Base-by-base conservation (phyloP, 2,329 filamentous ascomycete species). In the Nakataea oryzae region DNA sequence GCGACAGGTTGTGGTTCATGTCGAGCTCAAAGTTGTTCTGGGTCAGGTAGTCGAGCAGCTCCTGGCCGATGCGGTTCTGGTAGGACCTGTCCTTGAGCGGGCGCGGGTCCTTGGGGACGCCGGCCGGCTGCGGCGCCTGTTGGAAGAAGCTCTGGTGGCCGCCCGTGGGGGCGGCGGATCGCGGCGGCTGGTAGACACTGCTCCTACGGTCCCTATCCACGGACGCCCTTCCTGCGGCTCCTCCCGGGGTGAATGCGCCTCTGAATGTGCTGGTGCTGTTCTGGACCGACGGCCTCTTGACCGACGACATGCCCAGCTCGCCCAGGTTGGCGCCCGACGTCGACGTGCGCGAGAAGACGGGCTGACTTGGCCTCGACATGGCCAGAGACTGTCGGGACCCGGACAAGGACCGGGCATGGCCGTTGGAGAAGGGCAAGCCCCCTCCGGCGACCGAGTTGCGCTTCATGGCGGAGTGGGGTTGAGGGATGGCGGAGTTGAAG, bases 11-110 rank as follows among this genome's bases (percentile, higher is more conserved):
- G 73, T 97, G 90, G 76, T 96, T 97, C 87, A 96, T 96, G 68
- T 97, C 93, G 82, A 97, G 86, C 75, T 99, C 95, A 70, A 97
- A 99, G 71, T 97, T 96, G 74, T 97, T 88, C 63, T 93, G 87
- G 0, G 91, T 87, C 71, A 99, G 82, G 72, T 96, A 99, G 67
- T 99, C 95, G 67, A 96, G 78, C 62, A 99, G 76, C 70, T 99
- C 93, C 68, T 95, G 89, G 9, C 89, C 91, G 74, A 99, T 93
- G 62, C 88, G 86, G 32, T 86, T 82, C 71, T 96, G 90, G 68
- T 89, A 96, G 27, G 83, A 82, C 50, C 90, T 82, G 71, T 97
- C 91, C 70, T 88, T 90, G 61, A 97, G 78, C 17, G 93, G 90
- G 62, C 96, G 85, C 1, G 95, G 93, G 71, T 99, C 96, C 64